Base-by-base conservation (phyloP, 257 asterid species). In the Nicotiana sylvestris region DNA sequence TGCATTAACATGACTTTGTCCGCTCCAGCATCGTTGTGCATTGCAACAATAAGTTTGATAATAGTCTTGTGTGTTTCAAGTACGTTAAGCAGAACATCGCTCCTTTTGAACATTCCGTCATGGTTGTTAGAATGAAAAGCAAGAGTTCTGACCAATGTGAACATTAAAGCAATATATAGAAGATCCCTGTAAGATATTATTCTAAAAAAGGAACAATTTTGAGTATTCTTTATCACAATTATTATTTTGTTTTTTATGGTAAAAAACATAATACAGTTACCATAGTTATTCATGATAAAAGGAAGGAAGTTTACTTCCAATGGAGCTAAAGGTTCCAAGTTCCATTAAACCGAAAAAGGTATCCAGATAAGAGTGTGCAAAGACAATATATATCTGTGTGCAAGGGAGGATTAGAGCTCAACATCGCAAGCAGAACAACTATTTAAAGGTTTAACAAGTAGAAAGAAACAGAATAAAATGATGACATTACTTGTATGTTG, bases 401-500 rank as follows among this genome's bases (percentile, higher is more conserved):
- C n/a, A 65, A 61, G 67, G 67, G 33, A 61, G 27, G 67, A 61
- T 61, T 21, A 21, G 67, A 61, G 67, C 33, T 61, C 33, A 61
- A 61, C 67, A 61, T 61, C 67, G 27, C 58, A 61, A 21, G 11
- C 27, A 10, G 33, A 21, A 61, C 18, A 53, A 53, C 18, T 53
- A 53, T 53, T 53, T 53, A 5, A 53, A 61, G 16, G 64, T 29
- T 51, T 27, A 51, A 76, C 64, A 51, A 49, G 64, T 51, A 39
- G 46, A 32, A 51, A 76, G 64, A 76, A 76, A 76, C 64, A 51
- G 49, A 74, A 74, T 39, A 60, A 65, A 43, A 64, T 15, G 74
- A 76, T 15, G 9, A 17, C 85, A 90, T 18, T 87, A 95, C 99
- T 94, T 94, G 93, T 91, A 92, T 68, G 87, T 82, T 37, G 97